These are phyloP conservation scores for Evernia prunastri DNA, from an alignment of 495 filamentous ascomycete genomes.

Conservation along the genomic window DNA sequence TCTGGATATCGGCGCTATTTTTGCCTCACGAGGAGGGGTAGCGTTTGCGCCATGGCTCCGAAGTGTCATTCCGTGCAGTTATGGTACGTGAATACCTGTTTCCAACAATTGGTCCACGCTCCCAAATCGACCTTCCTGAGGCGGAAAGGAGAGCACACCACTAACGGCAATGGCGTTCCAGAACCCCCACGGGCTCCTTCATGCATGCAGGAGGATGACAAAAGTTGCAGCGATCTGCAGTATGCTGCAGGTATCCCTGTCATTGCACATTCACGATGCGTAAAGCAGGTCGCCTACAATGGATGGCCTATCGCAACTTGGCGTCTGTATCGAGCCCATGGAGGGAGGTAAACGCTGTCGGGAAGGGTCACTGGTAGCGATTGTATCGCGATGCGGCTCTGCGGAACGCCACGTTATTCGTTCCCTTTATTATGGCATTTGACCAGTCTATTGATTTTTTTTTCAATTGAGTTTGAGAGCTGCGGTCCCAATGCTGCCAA, in stretches of 20 bases:
- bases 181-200: slow-evolving; percentile 10
- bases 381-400: slow-evolving; percentile 11
- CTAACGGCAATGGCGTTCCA: background rate
- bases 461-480: background rate
- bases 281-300: background rate
- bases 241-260: slow-evolving; percentile 1
- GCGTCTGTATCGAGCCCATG: background rate
- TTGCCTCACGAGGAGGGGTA: background rate
- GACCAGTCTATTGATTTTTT: too few species aligned
- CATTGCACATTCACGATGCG: slow-evolving; percentile 2
- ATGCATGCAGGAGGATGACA: background rate
- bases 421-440: background rate
- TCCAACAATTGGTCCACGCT: background rate
- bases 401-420: background rate
- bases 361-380: background rate
- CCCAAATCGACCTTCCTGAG: background rate
- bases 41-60: background rate
- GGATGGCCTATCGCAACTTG: background rate
- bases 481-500: background rate
- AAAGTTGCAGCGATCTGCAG: slow-evolving; percentile 7
- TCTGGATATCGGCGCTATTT: slow-evolving; percentile 14
- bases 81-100: background rate
- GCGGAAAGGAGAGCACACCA: background rate
- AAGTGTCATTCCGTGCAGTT: background rate
- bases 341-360: background rate